Evolutionary conservation across 345 rosid genomes (phyloP).

Genomic region (Dimocarpus longan): DNA sequence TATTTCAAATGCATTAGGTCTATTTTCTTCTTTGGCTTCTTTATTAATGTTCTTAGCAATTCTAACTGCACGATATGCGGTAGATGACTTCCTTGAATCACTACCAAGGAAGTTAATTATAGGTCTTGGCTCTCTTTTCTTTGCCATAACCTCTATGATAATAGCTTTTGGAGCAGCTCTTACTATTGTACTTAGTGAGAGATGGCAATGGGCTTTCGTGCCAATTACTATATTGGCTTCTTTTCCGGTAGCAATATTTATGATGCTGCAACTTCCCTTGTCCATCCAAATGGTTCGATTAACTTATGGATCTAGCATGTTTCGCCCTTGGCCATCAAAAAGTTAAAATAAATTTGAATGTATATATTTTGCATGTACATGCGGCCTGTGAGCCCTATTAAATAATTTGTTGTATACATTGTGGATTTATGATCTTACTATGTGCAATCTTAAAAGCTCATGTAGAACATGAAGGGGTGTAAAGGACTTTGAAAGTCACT

Average conservation of each 20-base stretch:
- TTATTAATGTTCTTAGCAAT: conserved; percentile 21
- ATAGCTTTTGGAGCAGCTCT: conserved; percentile 16
- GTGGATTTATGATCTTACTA: too few relatives aligned
- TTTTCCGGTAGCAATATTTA: conserved; percentile 1
- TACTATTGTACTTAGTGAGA: neutral
- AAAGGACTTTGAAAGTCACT: too few relatives aligned
- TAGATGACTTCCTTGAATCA: conserved; percentile 17
- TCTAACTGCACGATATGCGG: conserved; percentile 20
- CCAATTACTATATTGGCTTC: conserved; percentile 7
- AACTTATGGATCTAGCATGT: conserved; percentile 2
- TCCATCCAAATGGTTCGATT: neutral
- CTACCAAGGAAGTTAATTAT: conserved; percentile 17
- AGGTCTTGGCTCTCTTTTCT: conserved; percentile 17
- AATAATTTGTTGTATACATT: too few relatives aligned
- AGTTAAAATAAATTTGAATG: neutral
- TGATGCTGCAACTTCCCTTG: conserved; percentile 10
- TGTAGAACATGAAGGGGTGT: too few relatives aligned
- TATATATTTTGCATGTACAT: too few relatives aligned
- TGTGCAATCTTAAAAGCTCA: too few relatives aligned
- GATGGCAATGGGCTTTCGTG: neutral
- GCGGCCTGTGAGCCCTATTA: too few relatives aligned
- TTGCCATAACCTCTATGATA: conserved; percentile 23
- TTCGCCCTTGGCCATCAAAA: neutral
- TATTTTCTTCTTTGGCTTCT: conserved; percentile 21
- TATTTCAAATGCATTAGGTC: conserved; percentile 17